These are phyloP conservation scores for Aegilops speltoides DNA, from an alignment of 176 grass and related monocot species.

Conservation along the genomic window DNA sequence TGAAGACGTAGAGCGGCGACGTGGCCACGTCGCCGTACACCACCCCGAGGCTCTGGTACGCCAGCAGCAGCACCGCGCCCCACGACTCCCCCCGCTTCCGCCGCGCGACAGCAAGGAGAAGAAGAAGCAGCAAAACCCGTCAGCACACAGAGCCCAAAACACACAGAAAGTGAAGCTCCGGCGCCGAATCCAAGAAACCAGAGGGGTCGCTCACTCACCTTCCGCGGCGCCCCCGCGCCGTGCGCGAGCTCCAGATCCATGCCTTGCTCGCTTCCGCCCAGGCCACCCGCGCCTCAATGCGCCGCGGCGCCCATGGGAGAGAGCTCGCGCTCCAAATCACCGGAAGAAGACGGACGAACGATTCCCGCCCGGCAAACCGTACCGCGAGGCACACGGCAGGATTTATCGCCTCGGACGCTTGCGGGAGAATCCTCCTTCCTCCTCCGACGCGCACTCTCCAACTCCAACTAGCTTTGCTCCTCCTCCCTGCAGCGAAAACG, in stretches of 20 bases:
- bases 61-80: slow-evolving; percentile 65
- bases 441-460: background rate
- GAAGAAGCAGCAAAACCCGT: background rate
- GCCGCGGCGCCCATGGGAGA: slow-evolving; percentile 23
- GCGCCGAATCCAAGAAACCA: background rate
- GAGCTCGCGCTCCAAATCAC: background rate
- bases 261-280: background rate
- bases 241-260: slow-evolving; percentile 72
- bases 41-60: slow-evolving; percentile 96
- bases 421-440: slow-evolving; percentile 11
- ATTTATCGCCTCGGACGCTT: slow-evolving; percentile 39
- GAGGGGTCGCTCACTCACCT: slow-evolving; percentile 37
- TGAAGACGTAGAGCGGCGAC: slow-evolving; percentile 95
- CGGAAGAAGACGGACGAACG: slow-evolving; percentile 24
- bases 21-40: slow-evolving; percentile 96
- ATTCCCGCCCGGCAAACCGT: slow-evolving; percentile 10
- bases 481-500: background rate
- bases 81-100: slow-evolving; percentile 61
- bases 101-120: background rate
- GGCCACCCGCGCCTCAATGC: slow-evolving; percentile 29
- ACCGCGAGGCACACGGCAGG: slow-evolving; percentile 6
- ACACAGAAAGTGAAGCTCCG: background rate
- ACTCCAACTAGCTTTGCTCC: background rate
- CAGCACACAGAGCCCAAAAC: background rate
- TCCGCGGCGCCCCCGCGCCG: slow-evolving; percentile 25